Percentiles rank a stretch among this genome's conserved stretches.
These are phyloP conservation scores for Phytopythium ostracodes DNA, from an alignment of 352 stramenopile species.

Conservation along the genomic window DNA sequence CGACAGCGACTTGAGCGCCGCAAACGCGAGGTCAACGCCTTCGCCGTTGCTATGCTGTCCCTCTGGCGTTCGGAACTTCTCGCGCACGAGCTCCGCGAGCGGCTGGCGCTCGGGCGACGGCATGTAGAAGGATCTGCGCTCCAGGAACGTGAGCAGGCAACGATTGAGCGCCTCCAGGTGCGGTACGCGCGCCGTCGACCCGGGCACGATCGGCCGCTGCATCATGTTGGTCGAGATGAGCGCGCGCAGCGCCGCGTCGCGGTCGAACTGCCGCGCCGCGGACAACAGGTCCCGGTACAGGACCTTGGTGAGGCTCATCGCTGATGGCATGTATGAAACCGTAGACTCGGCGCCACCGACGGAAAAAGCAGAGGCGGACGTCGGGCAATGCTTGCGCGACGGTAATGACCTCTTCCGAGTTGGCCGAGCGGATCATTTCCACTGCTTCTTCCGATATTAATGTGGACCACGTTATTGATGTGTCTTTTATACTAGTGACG, in stretches of 20 bases:
- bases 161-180: conserved; percentile 67
- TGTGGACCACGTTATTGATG: too few species aligned
- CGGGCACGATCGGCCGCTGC: conserved; percentile 26
- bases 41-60: background rate
- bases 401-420: too few species aligned
- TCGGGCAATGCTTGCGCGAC: too few species aligned
- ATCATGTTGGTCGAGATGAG: conserved; percentile 62
- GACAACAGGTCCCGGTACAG: conserved; percentile 72
- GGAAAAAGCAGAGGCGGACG: background rate
- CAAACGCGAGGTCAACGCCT: conserved; percentile 53
- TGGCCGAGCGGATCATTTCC: too few species aligned
- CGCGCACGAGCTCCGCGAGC: conserved; percentile 39
- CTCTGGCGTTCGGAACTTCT: conserved; percentile 35
- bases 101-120: conserved; percentile 30
- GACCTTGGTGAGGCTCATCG: conserved; percentile 46
- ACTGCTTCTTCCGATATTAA: too few species aligned
- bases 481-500: too few species aligned
- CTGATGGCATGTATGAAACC: background rate
- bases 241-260: conserved; percentile 48
- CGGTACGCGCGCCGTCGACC: conserved; percentile 29
- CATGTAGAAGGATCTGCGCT: conserved; percentile 62
- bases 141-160: conserved; percentile 42
- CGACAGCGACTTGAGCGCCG: conserved; percentile 59
- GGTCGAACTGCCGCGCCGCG: conserved; percentile 50
- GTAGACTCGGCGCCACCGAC: background rate